phyloP scores from a whole-genome alignment of 2,329 filamentous ascomycete species.

The Clonostachys byssicola region DNA sequence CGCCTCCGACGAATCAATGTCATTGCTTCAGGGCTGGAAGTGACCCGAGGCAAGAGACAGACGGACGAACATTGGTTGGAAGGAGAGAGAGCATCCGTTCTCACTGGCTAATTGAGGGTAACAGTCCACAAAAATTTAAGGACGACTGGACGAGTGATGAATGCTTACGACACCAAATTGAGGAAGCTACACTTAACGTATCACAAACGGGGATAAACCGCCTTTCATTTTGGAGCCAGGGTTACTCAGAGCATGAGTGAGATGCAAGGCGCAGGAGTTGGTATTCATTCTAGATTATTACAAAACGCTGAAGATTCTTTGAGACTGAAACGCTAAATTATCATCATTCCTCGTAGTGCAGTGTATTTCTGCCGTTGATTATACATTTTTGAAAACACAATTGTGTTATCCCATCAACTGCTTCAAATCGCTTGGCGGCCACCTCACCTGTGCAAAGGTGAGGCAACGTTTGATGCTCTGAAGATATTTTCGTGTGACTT shows the following conservation, averaged over 20 bases:
- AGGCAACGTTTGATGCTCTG: slow-evolving; percentile 97
- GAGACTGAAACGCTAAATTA: neutral
- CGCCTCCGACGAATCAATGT: slow-evolving; percentile 77
- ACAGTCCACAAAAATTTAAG: neutral
- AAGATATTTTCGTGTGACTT: slow-evolving; percentile 89
- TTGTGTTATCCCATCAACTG: slow-evolving; percentile 76
- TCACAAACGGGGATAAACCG: no score
- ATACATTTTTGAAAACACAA: neutral
- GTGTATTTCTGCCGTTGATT: no score
- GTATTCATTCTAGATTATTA: no score
- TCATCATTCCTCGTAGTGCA: neutral
- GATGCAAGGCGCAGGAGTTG: no score
- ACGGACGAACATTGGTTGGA: neutral
- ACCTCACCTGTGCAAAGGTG: slow-evolving; percentile 93
- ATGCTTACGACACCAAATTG: no score
- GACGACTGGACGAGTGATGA: neutral
- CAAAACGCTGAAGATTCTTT: no score
- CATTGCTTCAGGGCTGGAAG: slow-evolving; percentile 69
- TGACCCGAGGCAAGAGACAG: slow-evolving; percentile 27
- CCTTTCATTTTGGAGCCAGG: no score
- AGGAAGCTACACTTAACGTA: no score
- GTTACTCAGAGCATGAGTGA: no score
- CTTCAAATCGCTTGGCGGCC: slow-evolving; percentile 87
- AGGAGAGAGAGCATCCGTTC: neutral
- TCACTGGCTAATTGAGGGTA: neutral